Conservation (phyloP, 257 asterid species). For the Nicotiana tomentosiformis region DNA sequence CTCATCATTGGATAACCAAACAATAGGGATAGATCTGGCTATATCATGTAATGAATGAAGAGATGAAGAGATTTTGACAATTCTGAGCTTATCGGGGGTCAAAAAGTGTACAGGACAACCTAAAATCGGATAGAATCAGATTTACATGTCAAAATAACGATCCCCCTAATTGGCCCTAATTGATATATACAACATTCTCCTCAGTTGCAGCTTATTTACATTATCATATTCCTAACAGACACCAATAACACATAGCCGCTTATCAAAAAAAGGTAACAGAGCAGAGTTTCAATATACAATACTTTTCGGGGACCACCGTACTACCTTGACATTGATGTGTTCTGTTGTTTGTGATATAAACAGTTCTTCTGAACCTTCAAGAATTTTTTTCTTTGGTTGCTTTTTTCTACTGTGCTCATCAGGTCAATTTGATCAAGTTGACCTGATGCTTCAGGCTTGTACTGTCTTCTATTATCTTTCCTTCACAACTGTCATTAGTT, state of each 20-base stretch:
- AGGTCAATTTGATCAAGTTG: background rate
- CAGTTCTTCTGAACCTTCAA: background rate
- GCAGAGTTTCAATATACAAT: background rate
- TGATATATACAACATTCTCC: background rate
- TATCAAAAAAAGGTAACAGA: background rate
- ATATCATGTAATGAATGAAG: background rate
- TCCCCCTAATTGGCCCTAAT: background rate
- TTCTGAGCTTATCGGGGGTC: background rate
- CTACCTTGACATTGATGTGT: background rate
- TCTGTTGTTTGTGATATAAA: conserved; percentile 3
- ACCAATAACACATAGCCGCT: background rate
- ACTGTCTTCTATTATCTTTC: background rate
- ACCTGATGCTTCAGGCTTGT: background rate
- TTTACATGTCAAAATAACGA: background rate
- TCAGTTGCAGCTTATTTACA: background rate
- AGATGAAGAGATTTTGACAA: background rate
- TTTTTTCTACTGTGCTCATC: background rate
- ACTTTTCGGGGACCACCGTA: background rate
- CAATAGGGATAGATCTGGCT: background rate
- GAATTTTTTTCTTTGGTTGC: background rate
- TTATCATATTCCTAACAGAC: background rate
- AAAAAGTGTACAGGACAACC: background rate
- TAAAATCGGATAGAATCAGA: background rate
- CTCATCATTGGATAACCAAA: background rate
- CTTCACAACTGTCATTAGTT: background rate